phyloP scores from a whole-genome alignment of 2,329 filamentous ascomycete genomes.

The Bimuria novae-zelandiae region DNA sequence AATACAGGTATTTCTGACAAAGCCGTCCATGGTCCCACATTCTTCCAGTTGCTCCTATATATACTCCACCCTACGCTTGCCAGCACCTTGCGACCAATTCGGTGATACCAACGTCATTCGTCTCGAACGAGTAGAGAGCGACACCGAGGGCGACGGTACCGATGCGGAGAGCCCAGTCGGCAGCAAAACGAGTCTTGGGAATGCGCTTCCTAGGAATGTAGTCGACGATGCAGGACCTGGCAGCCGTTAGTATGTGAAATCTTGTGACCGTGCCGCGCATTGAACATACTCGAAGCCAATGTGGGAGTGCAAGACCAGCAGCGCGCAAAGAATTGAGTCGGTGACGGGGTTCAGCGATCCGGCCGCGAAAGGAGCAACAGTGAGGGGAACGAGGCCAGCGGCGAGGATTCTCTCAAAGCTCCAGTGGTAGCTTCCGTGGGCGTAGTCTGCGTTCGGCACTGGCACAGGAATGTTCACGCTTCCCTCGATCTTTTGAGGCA shows the following conservation, averaged over 20 bases:
- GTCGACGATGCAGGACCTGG: constrained; percentile 76
- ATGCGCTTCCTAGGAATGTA: constrained; percentile 79
- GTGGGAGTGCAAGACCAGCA: constrained; percentile 90
- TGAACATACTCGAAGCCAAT: constrained; percentile 82
- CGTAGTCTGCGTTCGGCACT: constrained; percentile 71
- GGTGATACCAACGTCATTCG: constrained; percentile 93
- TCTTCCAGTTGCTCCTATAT: neutral
- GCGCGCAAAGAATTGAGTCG: constrained; percentile 82
- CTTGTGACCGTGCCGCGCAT: neutral
- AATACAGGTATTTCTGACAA: constrained; percentile 5
- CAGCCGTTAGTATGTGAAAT: constrained; percentile 14
- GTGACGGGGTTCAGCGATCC: constrained; percentile 87
- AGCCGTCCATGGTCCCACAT: neutral
- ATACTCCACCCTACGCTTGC: constrained; percentile 65
- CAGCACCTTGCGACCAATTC: constrained; percentile 88
- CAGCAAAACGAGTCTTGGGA: constrained; percentile 68
- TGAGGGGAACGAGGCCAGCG: constrained; percentile 81
- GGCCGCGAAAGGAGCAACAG: constrained; percentile 87
- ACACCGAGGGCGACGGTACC: constrained; percentile 81
- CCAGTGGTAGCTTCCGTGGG: constrained; percentile 98
- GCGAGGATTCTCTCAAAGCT: constrained; percentile 86
- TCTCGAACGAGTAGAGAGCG: constrained; percentile 98
- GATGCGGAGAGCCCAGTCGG: constrained; percentile 77
- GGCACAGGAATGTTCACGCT: constrained; percentile 84
- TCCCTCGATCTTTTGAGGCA: constrained; percentile 83